These are phyloP conservation scores for Aleurites moluccanus DNA, from an alignment of 441 rosid genomes.

Conservation along the genomic window DNA sequence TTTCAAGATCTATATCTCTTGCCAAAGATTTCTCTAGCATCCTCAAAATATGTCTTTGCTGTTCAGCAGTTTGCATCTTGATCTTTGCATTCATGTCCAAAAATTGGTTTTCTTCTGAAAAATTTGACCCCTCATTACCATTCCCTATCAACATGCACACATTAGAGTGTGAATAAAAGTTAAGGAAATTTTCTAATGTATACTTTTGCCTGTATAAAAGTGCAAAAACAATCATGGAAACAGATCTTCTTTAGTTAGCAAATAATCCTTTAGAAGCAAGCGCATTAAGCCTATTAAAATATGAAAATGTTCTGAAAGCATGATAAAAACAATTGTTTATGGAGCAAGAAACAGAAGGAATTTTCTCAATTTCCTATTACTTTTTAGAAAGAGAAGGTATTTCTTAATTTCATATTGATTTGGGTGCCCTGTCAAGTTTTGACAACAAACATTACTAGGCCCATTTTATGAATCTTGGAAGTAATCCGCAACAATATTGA, in stretches of 20 bases:
- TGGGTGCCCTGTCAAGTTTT: too few species aligned
- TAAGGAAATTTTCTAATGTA: neutral
- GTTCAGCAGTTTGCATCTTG: constrained; percentile 73
- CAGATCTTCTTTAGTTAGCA: neutral
- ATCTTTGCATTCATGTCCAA: constrained; percentile 44
- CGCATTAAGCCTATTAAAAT: constrained; percentile 14
- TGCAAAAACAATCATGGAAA: constrained; percentile 2
- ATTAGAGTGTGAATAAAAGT: constrained; percentile 4
- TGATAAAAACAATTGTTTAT: neutral
- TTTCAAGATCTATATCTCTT: constrained; percentile 86
- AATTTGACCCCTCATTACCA: constrained; percentile 29
- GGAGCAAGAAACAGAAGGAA: neutral
- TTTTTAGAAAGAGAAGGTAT: neutral
- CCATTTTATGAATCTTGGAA: neutral
- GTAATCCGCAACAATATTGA: neutral
- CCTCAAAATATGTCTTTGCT: constrained; percentile 73
- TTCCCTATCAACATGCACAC: constrained; percentile 45
- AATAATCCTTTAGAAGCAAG: neutral
- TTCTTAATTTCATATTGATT: neutral
- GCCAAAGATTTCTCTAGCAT: constrained; percentile 95
- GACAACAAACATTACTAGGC: neutral
- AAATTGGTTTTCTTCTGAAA: constrained; percentile 39
- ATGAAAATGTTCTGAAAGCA: constrained; percentile 7
- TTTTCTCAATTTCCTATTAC: neutral
- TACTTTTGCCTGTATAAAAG: neutral